Conservation (phyloP, 108 stramenopile genomes). For the Thalassiosira profunda region DNA sequence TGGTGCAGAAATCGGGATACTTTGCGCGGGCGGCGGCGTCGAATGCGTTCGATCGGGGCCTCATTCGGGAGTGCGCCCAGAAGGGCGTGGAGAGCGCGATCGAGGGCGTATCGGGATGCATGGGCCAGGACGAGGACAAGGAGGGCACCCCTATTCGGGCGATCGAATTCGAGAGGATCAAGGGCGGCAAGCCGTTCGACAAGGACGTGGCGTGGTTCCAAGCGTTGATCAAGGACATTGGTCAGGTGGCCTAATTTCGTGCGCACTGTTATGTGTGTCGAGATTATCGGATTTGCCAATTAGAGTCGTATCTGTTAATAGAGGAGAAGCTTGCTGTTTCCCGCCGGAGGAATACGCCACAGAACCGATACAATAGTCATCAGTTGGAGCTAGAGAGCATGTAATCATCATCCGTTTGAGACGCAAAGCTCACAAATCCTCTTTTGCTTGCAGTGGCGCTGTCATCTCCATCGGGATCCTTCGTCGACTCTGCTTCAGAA, state of each 20-base stretch:
- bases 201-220: slow-evolving; percentile 80
- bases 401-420: slow-evolving; percentile 45
- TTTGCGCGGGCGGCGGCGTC: slow-evolving; percentile 90
- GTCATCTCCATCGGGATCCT: neutral
- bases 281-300: no score
- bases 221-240: slow-evolving; percentile 84
- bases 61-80: slow-evolving; percentile 87
- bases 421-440: slow-evolving; percentile 33
- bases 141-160: slow-evolving; percentile 83
- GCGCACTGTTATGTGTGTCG: no score
- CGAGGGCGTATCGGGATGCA: slow-evolving; percentile 81
- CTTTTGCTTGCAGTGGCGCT: slow-evolving; percentile 12
- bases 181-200: slow-evolving; percentile 90
- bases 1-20: slow-evolving; percentile 94
- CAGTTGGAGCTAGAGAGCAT: slow-evolving; percentile 18
- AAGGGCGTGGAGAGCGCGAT: slow-evolving; percentile 85
- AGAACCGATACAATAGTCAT: no score
- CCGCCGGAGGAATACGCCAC: no score
- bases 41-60: slow-evolving; percentile 82
- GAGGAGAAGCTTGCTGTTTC: no score
- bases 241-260: slow-evolving; percentile 57
- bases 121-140: slow-evolving; percentile 93
- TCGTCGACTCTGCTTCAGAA: neutral
- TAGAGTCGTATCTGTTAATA: neutral
- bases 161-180: slow-evolving; percentile 93